Evolutionary conservation across 2,329 filamentous ascomycete species (phyloP).

Genomic region (Talaromyces sp.): DNA sequence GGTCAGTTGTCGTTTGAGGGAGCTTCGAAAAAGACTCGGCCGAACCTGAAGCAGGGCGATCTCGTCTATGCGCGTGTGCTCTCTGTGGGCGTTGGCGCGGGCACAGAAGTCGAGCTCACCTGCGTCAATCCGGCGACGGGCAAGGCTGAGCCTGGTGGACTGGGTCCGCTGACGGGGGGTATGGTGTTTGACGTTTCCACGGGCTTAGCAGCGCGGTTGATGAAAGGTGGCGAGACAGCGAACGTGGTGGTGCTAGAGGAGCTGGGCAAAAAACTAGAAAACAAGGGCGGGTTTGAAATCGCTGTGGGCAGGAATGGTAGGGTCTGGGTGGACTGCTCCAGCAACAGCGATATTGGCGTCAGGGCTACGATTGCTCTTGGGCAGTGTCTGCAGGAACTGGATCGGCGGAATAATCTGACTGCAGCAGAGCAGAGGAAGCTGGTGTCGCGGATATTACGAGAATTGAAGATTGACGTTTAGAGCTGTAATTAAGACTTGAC

Average conservation of each 20-base stretch:
- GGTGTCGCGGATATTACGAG: slow-evolving; percentile 38
- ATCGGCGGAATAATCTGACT: slow-evolving; percentile 50
- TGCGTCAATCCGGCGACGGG: slow-evolving; percentile 83
- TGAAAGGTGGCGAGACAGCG: slow-evolving; percentile 52
- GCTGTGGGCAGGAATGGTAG: slow-evolving; percentile 88
- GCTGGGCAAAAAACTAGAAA: slow-evolving; percentile 66
- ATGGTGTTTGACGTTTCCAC: slow-evolving; percentile 80
- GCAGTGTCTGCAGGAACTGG: slow-evolving; percentile 70
- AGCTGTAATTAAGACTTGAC: slow-evolving; percentile 2
- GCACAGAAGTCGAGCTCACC: slow-evolving; percentile 85
- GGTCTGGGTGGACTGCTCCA: slow-evolving; percentile 77
- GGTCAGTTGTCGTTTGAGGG: slow-evolving; percentile 90
- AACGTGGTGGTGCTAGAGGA: slow-evolving; percentile 72
- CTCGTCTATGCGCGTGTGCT: slow-evolving; percentile 85
- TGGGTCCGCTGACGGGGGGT: slow-evolving; percentile 77
- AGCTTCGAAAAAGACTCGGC: slow-evolving; percentile 86
- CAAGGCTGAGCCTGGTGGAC: slow-evolving; percentile 78
- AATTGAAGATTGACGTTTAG: slow-evolving; percentile 33
- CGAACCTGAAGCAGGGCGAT: slow-evolving; percentile 66
- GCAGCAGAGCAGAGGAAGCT: slow-evolving; percentile 43
- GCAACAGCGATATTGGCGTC: slow-evolving; percentile 51
- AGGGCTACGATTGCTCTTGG: slow-evolving; percentile 74
- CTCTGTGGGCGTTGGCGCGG: slow-evolving; percentile 70
- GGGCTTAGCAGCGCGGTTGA: slow-evolving; percentile 73
- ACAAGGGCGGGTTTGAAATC: slow-evolving; percentile 70